phyloP scores from a whole-genome alignment of 306 rosid species.

The Acacia acuminata region DNA sequence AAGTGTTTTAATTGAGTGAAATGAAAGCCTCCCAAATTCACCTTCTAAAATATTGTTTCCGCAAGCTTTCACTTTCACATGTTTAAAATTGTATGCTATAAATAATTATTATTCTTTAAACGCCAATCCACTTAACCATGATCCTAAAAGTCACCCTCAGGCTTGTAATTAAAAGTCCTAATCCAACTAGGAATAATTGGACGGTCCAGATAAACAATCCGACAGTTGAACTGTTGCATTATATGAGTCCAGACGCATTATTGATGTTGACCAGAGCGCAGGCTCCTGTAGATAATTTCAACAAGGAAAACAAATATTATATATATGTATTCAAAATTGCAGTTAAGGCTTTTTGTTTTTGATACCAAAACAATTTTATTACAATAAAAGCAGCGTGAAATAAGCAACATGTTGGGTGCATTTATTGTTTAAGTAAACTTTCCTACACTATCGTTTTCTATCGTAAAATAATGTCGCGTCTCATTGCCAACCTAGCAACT shows the following conservation, averaged over 20 bases:
- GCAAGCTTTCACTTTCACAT: background rate
- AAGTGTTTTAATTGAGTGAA: conserved; percentile 15
- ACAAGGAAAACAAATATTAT: background rate
- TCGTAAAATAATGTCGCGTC: conserved; percentile 8
- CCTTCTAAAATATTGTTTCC: background rate
- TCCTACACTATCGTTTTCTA: background rate
- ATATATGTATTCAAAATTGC: background rate
- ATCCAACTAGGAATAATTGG: background rate
- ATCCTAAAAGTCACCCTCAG: no score
- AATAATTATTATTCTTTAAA: background rate
- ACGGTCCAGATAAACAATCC: background rate
- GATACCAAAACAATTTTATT: conserved; percentile 26
- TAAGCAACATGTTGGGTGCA: conserved; percentile 23
- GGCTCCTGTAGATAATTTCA: background rate
- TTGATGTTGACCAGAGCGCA: background rate
- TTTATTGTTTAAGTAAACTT: conserved; percentile 13
- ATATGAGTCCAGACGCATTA: background rate
- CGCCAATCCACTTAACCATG: background rate
- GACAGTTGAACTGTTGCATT: background rate
- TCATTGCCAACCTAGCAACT: background rate
- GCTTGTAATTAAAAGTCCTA: no score
- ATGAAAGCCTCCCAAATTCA: conserved; percentile 35
- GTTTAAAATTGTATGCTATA: no score
- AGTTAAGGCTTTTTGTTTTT: background rate
- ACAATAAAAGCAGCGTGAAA: conserved; percentile 30